Evolutionary conservation across 192 early-diverging fungal species (phyloP).

Genomic region (Linnemannia elongata): DNA sequence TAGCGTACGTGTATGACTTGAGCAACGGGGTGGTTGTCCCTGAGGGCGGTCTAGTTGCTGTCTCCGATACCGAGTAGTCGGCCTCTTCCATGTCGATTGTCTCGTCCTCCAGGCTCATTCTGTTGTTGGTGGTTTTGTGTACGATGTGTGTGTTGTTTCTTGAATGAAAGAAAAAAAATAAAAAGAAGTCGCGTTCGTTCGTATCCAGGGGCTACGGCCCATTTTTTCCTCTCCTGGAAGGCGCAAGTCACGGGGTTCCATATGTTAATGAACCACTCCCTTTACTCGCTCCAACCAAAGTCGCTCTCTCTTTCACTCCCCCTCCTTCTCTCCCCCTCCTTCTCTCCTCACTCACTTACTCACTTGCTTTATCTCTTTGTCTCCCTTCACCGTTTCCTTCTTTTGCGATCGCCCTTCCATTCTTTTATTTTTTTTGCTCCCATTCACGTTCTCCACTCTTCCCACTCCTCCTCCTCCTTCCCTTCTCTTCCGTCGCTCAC

Average conservation of each 20-base stretch:
- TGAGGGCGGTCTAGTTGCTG: conserved; percentile 25
- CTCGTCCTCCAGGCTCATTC: conserved; percentile 38
- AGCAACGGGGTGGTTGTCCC: conserved; percentile 36
- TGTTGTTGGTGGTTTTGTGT: background rate
- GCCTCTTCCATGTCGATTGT: conserved; percentile 42
- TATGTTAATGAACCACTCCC: background rate
- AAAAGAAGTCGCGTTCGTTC: background rate
- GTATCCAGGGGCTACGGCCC: background rate
- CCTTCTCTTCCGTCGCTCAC: background rate
- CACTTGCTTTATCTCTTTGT: background rate
- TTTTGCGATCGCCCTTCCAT: background rate
- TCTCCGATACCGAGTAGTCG: conserved; percentile 1
- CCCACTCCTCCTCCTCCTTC: no score
- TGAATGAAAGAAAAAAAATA: background rate
- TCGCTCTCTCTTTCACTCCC: background rate
- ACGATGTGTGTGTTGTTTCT: background rate
- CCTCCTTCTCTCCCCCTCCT: background rate
- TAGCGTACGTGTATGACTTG: conserved; percentile 61
- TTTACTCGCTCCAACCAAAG: no score
- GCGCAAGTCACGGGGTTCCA: background rate
- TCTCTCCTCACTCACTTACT: background rate
- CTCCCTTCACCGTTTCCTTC: background rate
- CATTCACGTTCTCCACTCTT: no score
- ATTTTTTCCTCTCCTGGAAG: background rate
- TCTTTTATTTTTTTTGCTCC: no score